Base-by-base conservation (phyloP, 73 alveolate genomes). In the Symbiodinium natans region DNA sequence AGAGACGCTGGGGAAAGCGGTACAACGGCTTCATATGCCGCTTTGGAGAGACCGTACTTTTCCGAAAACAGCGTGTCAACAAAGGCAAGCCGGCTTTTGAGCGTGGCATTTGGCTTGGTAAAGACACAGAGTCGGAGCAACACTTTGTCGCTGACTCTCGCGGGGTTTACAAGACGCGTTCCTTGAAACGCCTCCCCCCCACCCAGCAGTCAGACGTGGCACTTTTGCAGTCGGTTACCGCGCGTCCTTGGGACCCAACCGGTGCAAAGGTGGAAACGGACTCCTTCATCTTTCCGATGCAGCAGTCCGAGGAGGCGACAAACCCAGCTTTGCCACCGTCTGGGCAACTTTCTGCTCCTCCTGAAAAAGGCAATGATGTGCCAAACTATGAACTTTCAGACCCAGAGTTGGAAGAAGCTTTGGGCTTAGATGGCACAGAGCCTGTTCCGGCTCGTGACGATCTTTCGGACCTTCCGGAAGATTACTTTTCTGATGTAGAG, bases 51-150 rank as follows among this genome's bases (percentile, higher is more conserved):
- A 41, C 74, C 25, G 41, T 83, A 11, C 15, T 19, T 71, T 83
- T 40, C 31, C 19, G 75, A 25, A 4, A 10, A 5, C 1, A 19
- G 9, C 39, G 29, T 7, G 41, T 6, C 0, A 6, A 29, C 10
- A 83, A 83, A 31, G 41, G 43, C 0, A 42, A 83, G 73, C 92
- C 41, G 6, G 40, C 92, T 3, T 42, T 39, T 41, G 29, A 5
- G 21, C 17, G 6, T 6, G 92, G 75, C 41, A 83, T 83, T 42
- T 83, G 92, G 92, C 92, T 83, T 40, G 92, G 92, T 34, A 71
- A 74, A 6, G 71, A 27, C 48, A 42, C 92, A 17, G 40, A 19
- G 13, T 40, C 92, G 13, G 92, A 83, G 31, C 15, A 11, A 41
- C 92, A 42, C 74, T 83, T 83, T 40, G 42, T 83, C 40, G 74